Evolutionary conservation across 176 grass and related monocot genomes (phyloP).

Genomic region (Zoysia japonica): DNA sequence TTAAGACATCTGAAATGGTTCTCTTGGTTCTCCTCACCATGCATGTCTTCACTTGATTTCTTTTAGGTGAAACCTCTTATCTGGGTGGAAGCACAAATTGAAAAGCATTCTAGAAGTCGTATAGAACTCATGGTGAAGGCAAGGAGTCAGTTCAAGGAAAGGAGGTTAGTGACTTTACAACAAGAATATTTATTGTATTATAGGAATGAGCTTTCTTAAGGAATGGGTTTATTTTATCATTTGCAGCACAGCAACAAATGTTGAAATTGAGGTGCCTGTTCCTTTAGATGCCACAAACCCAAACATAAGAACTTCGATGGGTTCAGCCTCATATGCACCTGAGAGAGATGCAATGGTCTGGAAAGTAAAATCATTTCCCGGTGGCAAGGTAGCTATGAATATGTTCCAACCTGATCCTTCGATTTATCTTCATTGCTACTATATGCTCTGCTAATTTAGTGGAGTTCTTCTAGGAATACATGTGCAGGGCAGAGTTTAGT

Average conservation of each 20-base stretch:
- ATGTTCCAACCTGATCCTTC: background rate
- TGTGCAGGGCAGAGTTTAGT: conserved; percentile 98
- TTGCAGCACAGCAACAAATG: conserved; percentile 98
- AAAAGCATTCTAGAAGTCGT: conserved; percentile 97
- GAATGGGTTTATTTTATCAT: conserved; percentile 25
- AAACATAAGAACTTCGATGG: conserved; percentile 97
- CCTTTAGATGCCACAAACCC: conserved; percentile 93
- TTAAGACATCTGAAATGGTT: conserved; percentile 38
- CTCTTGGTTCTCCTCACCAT: background rate
- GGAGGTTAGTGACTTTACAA: conserved; percentile 56
- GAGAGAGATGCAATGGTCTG: conserved; percentile 96
- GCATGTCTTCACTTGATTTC: conserved; percentile 24
- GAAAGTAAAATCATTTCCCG: conserved; percentile 99
- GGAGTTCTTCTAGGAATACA: conserved; percentile 76
- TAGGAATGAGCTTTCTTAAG: conserved; percentile 9
- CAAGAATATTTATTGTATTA: conserved; percentile 32
- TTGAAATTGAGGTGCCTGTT: conserved; percentile 99
- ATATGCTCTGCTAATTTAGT: conserved; percentile 15
- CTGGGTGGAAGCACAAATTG: conserved; percentile 98
- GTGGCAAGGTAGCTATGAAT: conserved; percentile 74
- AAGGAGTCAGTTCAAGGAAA: conserved; percentile 99
- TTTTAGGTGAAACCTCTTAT: conserved; percentile 93
- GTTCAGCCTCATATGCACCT: conserved; percentile 95
- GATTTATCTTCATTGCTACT: conserved; percentile 17
- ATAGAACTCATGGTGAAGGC: conserved; percentile 95